Base-by-base conservation (phyloP, 768 basidiomycete species). In the Phanerochaete carnosa region DNA sequence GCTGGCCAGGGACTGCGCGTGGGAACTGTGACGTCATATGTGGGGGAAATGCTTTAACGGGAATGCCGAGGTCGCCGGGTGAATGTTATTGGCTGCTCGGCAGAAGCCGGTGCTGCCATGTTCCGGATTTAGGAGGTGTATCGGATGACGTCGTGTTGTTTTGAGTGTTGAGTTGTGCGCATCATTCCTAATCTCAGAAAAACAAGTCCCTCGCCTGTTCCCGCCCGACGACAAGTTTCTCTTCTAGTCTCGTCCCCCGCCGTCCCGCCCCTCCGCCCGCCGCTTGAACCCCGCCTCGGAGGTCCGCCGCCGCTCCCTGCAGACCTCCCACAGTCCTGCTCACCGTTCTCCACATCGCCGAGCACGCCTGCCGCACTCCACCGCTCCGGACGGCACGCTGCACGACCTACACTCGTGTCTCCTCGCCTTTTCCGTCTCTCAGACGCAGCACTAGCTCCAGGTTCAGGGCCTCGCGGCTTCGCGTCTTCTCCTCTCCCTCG, bases 261-360 rank as follows among this genome's bases (percentile, higher is more conserved):
- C 51, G 29, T 51, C 49, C 29, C 51, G 47, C 25, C 22, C 47
- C 22, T 13, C 51, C 51, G 30, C 29, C 12, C 19, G 22, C 46
- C 22, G 12, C 66, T 23, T 45, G 68, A 63, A 61, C 60, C 58
- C 65, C 64, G 62, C 64, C 69, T 25, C 47, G 47, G 13, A 13
- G n/a, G 47, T 33, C 29, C 23, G 30, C 56, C 61, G 22, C 19
- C 22, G 43, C 59, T 16, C 45, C 64, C 46, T 60, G 77, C 77
- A 37, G 43, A 50, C 53, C 43, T 53, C 63, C 60, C 78, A 63
- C 75, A 59, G 69, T 74, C 58, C 62, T 77, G 59, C 79, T 80
- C 70, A 68, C 77, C 59, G 71, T 73, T 49, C 71, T 82, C 55
- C 37, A 23, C 52, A 19, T 60, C 60, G 51, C 32, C 61, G 12